phyloP scores from a whole-genome alignment of 2,329 filamentous ascomycete genomes.

The Trichoderma asperellum region DNA sequence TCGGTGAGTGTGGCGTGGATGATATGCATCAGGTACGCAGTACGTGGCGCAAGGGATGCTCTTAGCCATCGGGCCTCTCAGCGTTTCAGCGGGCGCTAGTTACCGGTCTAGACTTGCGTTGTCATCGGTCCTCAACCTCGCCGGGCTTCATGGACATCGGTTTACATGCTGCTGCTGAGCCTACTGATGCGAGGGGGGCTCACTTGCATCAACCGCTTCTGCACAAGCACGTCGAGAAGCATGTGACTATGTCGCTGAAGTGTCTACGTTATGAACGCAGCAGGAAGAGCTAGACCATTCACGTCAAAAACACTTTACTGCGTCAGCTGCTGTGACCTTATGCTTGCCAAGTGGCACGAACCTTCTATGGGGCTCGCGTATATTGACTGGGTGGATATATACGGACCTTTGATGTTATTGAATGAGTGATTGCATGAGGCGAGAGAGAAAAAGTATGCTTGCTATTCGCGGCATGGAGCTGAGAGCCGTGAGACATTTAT shows the following conservation, averaged over 20 bases:
- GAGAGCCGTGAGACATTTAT: neutral
- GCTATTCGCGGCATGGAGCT: constrained; percentile 4
- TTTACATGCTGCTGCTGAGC: constrained; percentile 11
- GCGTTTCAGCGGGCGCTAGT: constrained; percentile 18
- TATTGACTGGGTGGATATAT: neutral
- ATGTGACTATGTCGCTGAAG: constrained; percentile 11
- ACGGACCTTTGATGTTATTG: neutral
- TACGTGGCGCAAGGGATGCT: constrained; percentile 26
- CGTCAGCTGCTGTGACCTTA: constrained; percentile 7
- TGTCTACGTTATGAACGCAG: neutral
- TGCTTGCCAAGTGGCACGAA: constrained; percentile 25
- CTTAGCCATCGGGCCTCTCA: constrained; percentile 17
- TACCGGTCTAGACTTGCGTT: constrained; percentile 21
- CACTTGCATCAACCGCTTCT: constrained; percentile 12
- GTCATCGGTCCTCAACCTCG: constrained; percentile 16
- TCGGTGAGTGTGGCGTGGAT: constrained; percentile 28
- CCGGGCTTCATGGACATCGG: neutral
- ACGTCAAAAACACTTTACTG: neutral
- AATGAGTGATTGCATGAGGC: neutral
- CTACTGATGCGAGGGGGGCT: constrained; percentile 15
- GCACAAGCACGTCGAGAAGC: constrained; percentile 8
- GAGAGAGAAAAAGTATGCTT: neutral
- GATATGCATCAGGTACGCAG: constrained; percentile 26
- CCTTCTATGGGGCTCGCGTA: neutral
- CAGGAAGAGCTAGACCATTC: neutral